Evolutionary conservation across 208 protist genomes (phyloP).

Genomic region (Angomonas desouzai): DNA sequence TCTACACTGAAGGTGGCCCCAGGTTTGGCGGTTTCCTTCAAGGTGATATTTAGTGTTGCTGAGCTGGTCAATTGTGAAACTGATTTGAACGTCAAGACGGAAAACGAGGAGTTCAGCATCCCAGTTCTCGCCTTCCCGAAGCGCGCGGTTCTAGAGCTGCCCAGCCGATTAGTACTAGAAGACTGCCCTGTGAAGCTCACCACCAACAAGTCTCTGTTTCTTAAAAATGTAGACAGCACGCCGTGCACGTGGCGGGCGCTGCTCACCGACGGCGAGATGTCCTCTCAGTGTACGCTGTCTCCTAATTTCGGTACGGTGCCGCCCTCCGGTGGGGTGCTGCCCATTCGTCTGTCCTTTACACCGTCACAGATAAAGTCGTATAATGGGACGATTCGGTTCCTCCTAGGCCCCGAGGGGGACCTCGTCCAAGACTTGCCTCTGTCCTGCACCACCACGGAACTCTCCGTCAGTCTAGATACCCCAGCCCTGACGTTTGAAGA

Average conservation of each 20-base stretch:
- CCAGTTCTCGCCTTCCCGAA: slow-evolving; percentile 76
- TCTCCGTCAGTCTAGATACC: slow-evolving; percentile 70
- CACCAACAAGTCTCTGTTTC: slow-evolving; percentile 67
- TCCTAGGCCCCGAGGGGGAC: slow-evolving; percentile 80
- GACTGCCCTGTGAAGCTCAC: slow-evolving; percentile 70
- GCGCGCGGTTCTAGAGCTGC: slow-evolving; percentile 87
- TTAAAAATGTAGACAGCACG: slow-evolving; percentile 79
- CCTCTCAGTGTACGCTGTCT: slow-evolving; percentile 10
- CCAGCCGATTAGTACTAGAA: slow-evolving; percentile 50
- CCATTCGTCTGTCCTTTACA: slow-evolving; percentile 70
- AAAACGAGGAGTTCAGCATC: slow-evolving; percentile 85
- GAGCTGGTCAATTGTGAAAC: slow-evolving; percentile 76
- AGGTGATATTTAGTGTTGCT: slow-evolving; percentile 79
- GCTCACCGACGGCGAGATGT: slow-evolving; percentile 16
- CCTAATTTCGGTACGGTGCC: slow-evolving; percentile 62
- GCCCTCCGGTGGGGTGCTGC: slow-evolving; percentile 47
- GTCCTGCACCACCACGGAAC: slow-evolving; percentile 52
- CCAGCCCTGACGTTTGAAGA: slow-evolving; percentile 55
- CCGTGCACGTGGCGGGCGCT: slow-evolving; percentile 66
- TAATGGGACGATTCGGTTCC: slow-evolving; percentile 55
- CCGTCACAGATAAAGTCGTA: slow-evolving; percentile 15
- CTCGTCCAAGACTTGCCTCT: slow-evolving; percentile 70
- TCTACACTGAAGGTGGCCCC: slow-evolving; percentile 81
- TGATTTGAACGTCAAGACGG: slow-evolving; percentile 81
- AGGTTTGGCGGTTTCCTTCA: slow-evolving; percentile 86